A percentile compares a stretch with the other conserved stretches of the same genome.
Evolutionary conservation across 2,329 filamentous ascomycete species (phyloP).

Genomic region (Colletotrichum sp.): DNA sequence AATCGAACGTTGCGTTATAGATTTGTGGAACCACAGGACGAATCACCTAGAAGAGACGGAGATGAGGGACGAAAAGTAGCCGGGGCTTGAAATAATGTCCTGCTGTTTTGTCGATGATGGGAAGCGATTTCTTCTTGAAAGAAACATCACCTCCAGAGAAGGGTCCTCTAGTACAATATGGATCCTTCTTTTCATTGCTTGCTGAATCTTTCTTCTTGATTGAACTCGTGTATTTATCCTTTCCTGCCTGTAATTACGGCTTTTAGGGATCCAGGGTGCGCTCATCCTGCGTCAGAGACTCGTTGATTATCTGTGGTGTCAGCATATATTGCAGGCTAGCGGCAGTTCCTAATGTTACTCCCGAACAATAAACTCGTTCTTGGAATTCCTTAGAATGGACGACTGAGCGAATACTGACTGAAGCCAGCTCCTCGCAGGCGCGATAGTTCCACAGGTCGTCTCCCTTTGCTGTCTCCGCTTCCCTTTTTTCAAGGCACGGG

Average conservation of each 20-base stretch:
- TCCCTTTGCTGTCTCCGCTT: neutral
- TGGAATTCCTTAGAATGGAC: too few species aligned
- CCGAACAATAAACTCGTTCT: too few species aligned
- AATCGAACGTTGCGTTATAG: neutral
- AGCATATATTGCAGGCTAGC: too few species aligned
- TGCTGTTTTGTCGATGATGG: neutral
- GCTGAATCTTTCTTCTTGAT: too few species aligned
- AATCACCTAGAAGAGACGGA: rapidly evolving
- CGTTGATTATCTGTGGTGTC: neutral
- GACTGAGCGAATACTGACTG: too few species aligned
- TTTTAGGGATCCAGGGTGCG: too few species aligned
- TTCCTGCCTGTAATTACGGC: too few species aligned
- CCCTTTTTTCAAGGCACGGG: neutral
- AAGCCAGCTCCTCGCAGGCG: neutral
- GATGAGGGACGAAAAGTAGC: neutral
- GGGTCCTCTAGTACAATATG: too few species aligned
- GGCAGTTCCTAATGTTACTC: too few species aligned
- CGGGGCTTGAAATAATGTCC: rapidly evolving
- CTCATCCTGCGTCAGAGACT: neutral
- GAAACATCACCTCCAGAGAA: neutral
- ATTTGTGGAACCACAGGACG: rapidly evolving
- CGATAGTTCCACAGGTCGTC: neutral
- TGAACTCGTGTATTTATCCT: too few species aligned
- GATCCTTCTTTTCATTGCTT: too few species aligned
- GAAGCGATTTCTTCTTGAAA: rapidly evolving